phyloP scores from a whole-genome alignment of 1,139 yeast species.

The Lodderomyces oxycetoniae region DNA sequence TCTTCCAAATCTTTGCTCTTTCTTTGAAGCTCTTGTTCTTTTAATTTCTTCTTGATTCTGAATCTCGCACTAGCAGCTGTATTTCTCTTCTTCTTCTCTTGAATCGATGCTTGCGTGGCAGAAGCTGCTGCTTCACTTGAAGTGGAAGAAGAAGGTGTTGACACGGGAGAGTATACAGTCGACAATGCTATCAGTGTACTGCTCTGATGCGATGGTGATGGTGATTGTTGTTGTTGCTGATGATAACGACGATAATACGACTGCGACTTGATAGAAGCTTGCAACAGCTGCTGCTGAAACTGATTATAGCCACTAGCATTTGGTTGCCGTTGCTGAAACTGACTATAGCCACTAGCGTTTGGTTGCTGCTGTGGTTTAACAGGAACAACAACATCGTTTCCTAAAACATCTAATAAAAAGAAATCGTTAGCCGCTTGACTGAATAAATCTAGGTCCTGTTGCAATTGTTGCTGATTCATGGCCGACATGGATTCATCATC shows the following conservation, averaged over 20 bases:
- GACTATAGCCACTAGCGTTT: constrained; percentile 3
- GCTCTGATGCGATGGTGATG: constrained; percentile 1
- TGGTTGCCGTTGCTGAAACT: constrained; percentile 10
- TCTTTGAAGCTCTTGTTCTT: constrained; percentile 56
- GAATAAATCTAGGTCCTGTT: constrained; percentile 41
- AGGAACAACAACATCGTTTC: constrained; percentile 22
- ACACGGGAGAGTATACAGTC: constrained; percentile 3
- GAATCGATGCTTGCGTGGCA: constrained; percentile 13
- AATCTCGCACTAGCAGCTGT: constrained; percentile 63
- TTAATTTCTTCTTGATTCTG: constrained; percentile 55
- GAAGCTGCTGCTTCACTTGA: neutral
- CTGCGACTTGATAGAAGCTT: neutral
- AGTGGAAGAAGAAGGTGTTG: too few relatives aligned
- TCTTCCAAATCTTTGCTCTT: constrained; percentile 42
- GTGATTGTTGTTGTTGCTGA: constrained; percentile 1
- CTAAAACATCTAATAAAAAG: constrained; percentile 43
- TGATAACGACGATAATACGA: neutral
- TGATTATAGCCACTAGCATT: constrained; percentile 3
- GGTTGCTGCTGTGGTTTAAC: constrained; percentile 12
- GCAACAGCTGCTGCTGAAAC: neutral
- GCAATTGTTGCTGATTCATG: constrained; percentile 16
- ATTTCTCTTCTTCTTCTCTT: constrained; percentile 52
- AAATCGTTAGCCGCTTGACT: constrained; percentile 38
- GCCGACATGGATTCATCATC: neutral
- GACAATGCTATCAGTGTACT: neutral